Base-by-base conservation (phyloP, 805 yeast species). In the Nakazawaea holstii region DNA sequence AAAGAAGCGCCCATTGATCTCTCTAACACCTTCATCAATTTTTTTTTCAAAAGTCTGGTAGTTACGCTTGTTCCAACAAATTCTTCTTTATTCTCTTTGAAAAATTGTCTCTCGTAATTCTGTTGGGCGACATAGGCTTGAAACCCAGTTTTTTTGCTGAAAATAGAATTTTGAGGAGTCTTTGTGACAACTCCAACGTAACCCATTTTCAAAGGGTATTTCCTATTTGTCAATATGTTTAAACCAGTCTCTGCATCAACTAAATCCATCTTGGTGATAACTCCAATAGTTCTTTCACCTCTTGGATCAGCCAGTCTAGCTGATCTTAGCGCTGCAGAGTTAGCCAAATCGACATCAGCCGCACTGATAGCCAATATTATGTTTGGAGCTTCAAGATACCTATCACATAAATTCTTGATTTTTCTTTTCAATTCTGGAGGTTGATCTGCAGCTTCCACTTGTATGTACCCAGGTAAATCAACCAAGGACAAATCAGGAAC, bases 141-240 rank as follows among this genome's bases (percentile, higher is more conserved):
- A 37, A 77, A 74, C 1, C 85, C 80, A 2, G 78, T 64, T 49
- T 69, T 69, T 52, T 84, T 70, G 49, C 77, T 63, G 64, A 82
- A 82, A 11, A 85, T 59, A 0, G 77, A 66, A 11, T 62, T 59
- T 15, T 59, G 68, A 6, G 94, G 96, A 0, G 87, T 76, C 54
- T 80, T 86, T 1, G 97, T 87, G 15, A 95, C 84, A n/a, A 95
- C 98, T 49, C 99, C 99, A 17, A 94, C 98, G 61, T 94, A 94
- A 0, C 99, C 99, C 96, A 94, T 87, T 57, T 77, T 82, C 51
- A 94, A 70, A 0, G 99, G 98, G 59, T 95, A 95, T 58, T 83
- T 87, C 53, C 76, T 80, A 65, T 92, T 92, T 28, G 77, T 74
- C 51, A 94, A 69, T 17, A 87, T 77, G 7, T 69, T 72, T 42